phyloP scores from a whole-genome alignment of 78 protist genomes.

The Ministeria vibrans region DNA sequence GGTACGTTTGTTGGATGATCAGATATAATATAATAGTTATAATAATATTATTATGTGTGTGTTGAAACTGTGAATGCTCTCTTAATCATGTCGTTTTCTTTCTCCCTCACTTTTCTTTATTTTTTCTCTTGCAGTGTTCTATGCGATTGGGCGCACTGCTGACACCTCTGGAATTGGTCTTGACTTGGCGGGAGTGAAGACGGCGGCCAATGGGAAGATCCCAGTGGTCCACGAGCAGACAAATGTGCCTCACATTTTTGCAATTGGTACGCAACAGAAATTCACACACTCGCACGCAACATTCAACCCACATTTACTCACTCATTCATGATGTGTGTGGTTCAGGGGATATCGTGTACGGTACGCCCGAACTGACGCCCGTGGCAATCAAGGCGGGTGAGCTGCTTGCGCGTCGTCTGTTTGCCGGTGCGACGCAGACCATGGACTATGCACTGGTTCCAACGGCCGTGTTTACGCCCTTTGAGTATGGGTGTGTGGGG shows the following conservation, averaged over 20 bases:
- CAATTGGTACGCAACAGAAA: too few species aligned
- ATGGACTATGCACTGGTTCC: conserved; percentile 66
- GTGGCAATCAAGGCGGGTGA: conserved; percentile 84
- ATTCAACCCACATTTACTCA: too few species aligned
- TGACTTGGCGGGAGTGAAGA: conserved; percentile 45
- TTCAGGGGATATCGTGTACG: conserved; percentile 45
- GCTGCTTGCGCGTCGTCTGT: conserved; percentile 71
- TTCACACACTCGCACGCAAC: too few species aligned
- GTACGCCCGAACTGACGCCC: conserved; percentile 87
- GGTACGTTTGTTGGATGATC: background rate
- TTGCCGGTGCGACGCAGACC: conserved; percentile 9
- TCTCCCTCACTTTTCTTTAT: background rate
- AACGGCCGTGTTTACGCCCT: conserved; percentile 94
- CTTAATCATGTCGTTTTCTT: background rate
- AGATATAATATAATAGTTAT: conserved; percentile 37
- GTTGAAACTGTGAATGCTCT: background rate
- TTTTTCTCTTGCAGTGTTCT: conserved; percentile 58
- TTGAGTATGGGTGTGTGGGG: conserved; percentile 86
- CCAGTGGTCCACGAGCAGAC: conserved; percentile 55
- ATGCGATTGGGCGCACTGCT: conserved; percentile 82
- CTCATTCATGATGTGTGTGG: too few species aligned
- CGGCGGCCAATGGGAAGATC: conserved; percentile 50
- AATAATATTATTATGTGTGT: conserved; percentile 4
- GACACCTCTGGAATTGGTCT: conserved; percentile 41
- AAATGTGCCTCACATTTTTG: conserved; percentile 61